A percentile compares a stretch with the other conserved stretches of the same genome.
Evolutionary conservation across 2,329 filamentous ascomycete species (phyloP).

Genomic region (Colletotrichum chrysophilum): DNA sequence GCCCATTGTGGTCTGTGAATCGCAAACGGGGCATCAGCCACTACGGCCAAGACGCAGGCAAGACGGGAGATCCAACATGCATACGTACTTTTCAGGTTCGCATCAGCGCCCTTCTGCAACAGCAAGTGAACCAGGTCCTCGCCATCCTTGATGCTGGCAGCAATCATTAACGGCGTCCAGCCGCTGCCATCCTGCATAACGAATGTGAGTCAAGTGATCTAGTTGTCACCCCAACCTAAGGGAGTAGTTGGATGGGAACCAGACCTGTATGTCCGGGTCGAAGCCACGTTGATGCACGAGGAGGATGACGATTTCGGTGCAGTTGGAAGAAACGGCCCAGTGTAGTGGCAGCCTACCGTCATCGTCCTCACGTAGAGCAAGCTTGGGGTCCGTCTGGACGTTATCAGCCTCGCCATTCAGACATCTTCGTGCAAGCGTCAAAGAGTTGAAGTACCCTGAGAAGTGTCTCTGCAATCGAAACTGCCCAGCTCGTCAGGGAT

Average conservation of each 20-base stretch:
- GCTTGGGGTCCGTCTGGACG: slow-evolving; percentile 75
- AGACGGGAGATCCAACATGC: not conserved
- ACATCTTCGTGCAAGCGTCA: not conserved
- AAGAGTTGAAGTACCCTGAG: slow-evolving; percentile 36
- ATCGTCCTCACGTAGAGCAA: slow-evolving; percentile 75
- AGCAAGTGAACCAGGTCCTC: slow-evolving; percentile 73
- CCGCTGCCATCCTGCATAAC: slow-evolving; percentile 70
- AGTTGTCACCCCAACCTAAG: too few relatives aligned
- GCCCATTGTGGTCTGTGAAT: slow-evolving; percentile 66
- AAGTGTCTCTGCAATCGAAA: slow-evolving; percentile 70
- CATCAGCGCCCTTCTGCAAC: slow-evolving; percentile 71
- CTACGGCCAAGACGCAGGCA: not conserved
- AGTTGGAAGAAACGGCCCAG: slow-evolving; percentile 90
- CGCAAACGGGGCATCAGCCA: not conserved
- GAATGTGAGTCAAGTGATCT: not conserved
- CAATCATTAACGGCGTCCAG: slow-evolving; percentile 88
- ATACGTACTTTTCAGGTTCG: slow-evolving; percentile 71
- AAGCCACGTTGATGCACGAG: slow-evolving; percentile 76
- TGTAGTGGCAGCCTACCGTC: slow-evolving; percentile 92
- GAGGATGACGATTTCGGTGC: slow-evolving; percentile 73
- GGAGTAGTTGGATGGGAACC: not conserved
- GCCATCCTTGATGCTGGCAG: slow-evolving; percentile 74
- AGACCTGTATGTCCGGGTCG: slow-evolving; percentile 80
- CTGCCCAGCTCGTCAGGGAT: slow-evolving; percentile 45
- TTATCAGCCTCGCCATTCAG: not conserved